Base-by-base conservation (phyloP, 225 moss, liverwort and hornwort genomes). In the Sphagnum contortum region DNA sequence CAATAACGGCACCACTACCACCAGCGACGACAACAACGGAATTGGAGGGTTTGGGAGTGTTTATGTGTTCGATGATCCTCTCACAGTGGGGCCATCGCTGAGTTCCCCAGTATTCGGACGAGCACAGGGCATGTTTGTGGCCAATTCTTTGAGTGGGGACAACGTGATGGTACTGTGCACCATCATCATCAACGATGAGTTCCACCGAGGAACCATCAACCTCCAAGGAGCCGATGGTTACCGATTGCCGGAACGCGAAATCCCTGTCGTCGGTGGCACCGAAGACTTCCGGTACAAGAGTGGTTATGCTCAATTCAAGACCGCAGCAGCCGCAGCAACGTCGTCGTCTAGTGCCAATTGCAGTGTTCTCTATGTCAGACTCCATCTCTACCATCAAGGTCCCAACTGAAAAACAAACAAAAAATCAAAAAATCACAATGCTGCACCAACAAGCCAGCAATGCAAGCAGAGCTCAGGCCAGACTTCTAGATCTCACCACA, bases 101-200 rank as follows among this genome's bases (percentile, higher is more conserved):
- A 11, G 45, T 61, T 61, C 61, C 61, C 45, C 45, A 61, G 5
- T 46, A 5, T 61, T 61, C 46, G 61, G 61, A 7, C 61, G 61
- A 61, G 61, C 61, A 9, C 61, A 61, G 46, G 61, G 61, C 44
- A 48, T 61, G 47, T 61, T 61, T 46, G 61, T 61, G 8, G 61
- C 47, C 44, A 61, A 61, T 9, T 61, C 61, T 61, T 10, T 61
- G 10, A 46, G 45, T 2, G 61, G 61, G 44, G 47, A 61, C 11
- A 61, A 61, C 47, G 11, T 61, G 45, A 61, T 61, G 61, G 45
- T 61, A 9, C 44, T 46, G 3, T 61, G 61, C 61, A 61, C 45
- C 8, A 47, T 61, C 2, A 61, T 61, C 45, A 8, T 61, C 47
- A 61, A 61, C 47, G 61, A 61, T 46, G 45, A 8, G 5, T 61